Evolutionary conservation across 306 rosid genomes (phyloP).

Genomic region (Vigna nakashimae): DNA sequence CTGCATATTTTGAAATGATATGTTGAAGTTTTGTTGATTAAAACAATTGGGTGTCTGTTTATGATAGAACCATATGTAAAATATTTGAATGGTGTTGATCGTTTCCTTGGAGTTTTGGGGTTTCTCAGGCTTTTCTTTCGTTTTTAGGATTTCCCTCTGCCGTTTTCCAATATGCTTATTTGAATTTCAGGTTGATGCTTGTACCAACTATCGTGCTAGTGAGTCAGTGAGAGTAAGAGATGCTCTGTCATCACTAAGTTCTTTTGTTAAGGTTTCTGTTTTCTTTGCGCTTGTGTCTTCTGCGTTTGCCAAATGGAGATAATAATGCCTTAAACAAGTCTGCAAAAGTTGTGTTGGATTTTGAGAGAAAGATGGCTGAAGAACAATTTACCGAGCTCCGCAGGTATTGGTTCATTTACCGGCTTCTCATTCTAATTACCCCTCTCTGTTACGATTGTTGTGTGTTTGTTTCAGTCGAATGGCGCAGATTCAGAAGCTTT

Average conservation of each 20-base stretch:
- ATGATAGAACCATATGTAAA: no score
- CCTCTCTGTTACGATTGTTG: background rate
- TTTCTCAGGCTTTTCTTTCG: background rate
- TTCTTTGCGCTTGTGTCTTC: background rate
- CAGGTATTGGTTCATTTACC: constrained; percentile 50
- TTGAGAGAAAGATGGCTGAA: background rate
- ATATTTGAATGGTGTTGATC: background rate
- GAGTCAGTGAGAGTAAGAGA: background rate
- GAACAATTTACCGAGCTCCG: constrained; percentile 1
- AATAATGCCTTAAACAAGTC: background rate
- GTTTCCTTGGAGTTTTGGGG: background rate
- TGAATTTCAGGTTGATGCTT: background rate
- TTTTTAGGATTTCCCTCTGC: no score
- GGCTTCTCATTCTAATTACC: background rate
- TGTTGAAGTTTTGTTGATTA: no score
- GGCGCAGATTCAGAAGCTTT: constrained; percentile 51
- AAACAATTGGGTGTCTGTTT: no score
- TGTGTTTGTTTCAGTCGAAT: constrained; percentile 55
- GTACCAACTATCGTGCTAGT: background rate
- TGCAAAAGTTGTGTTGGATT: background rate
- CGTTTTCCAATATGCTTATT: no score
- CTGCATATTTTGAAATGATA: no score
- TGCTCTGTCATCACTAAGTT: background rate
- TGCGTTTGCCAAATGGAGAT: background rate
- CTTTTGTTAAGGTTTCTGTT: background rate